Base-by-base conservation (phyloP, 495 filamentous ascomycete genomes). In the Cudoniella acicularis region DNA sequence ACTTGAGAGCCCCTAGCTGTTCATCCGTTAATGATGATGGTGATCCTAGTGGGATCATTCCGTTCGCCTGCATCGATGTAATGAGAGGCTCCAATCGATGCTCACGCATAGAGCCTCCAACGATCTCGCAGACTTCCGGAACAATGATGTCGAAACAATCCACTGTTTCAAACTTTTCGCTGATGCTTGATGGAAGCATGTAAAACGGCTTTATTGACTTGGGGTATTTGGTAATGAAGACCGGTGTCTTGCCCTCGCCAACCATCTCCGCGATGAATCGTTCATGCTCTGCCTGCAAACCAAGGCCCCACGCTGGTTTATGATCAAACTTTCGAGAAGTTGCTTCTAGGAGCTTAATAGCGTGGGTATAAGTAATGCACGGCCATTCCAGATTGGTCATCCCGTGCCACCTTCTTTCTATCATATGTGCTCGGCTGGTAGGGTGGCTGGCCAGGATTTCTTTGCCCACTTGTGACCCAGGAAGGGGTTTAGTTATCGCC, bases 61-160 rank as follows among this genome's bases (percentile, higher is more conserved):
- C 85, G 48, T 82, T 75, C 4, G 75, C 67, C 40, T 79, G 80
- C 95, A 98, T 96, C 18, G 87, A 84, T 54, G 81, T 73, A 56
- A 88, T 73, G 25, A 98, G 78, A 22, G 85, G 71, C 1, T 83
- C 74, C 49, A 92, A 72, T 25, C 91, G 86, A 74, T 98, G 87
- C 71, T 98, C 94, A 71, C 94, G 92, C 73, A 98, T 82, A 2
- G 93, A 97, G 22, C 94, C 94, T 17, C 94, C 94, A 18, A 86
- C 89, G 49, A 98, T 83, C 72, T 98, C 94, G 71, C 90, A 91
- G 54, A 91, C 75, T 57, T 92, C 89, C 13, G 94, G 93, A 27
- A 98, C 82, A 17, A 98, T 82, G 51, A 98, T 85, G 75, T 98
- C 94, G 69, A 98, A 98, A 72, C 93, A 97, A 18, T 93, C 89